Evolutionary conservation across 1,139 yeast genomes (phyloP).

Genomic region (Tardiomyces depauwii): DNA sequence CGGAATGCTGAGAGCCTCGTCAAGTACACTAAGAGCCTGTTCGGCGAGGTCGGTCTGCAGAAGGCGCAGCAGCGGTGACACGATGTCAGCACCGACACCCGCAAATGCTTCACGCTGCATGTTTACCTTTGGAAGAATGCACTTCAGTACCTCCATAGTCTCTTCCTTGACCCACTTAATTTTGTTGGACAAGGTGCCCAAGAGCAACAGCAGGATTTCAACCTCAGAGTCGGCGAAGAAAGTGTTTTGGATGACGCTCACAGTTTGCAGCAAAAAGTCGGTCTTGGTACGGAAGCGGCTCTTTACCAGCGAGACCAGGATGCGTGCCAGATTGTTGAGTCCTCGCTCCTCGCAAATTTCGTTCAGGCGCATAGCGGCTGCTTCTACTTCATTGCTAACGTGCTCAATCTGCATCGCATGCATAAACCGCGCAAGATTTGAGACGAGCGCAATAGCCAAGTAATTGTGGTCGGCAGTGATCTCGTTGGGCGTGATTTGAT

Average conservation of each 20-base stretch:
- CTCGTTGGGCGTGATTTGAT: constrained; percentile 56
- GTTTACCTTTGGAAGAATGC: constrained; percentile 67
- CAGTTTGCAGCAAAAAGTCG: constrained; percentile 76
- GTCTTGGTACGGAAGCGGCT: constrained; percentile 76
- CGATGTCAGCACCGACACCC: constrained; percentile 90
- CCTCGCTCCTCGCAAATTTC: constrained; percentile 48
- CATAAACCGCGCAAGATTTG: constrained; percentile 74
- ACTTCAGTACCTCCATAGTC: constrained; percentile 63
- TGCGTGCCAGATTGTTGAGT: constrained; percentile 54
- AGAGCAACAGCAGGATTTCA: constrained; percentile 56
- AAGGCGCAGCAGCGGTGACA: constrained; percentile 77
- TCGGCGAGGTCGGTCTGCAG: constrained; percentile 81
- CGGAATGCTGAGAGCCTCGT: constrained; percentile 74
- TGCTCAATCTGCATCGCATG: constrained; percentile 51
- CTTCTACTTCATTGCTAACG: constrained; percentile 11
- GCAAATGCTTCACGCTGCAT: constrained; percentile 67
- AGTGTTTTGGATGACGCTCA: constrained; percentile 50
- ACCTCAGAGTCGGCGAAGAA: constrained; percentile 74
- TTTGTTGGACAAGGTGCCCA: constrained; percentile 72
- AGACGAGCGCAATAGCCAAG: constrained; percentile 56
- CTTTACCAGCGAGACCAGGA: constrained; percentile 66
- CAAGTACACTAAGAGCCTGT: constrained; percentile 79
- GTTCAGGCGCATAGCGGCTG: constrained; percentile 30
- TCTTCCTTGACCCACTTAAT: constrained; percentile 71
- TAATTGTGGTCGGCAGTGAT: constrained; percentile 67